phyloP scores from a whole-genome alignment of 176 grass and related monocot species.

The Stipa capillata region DNA sequence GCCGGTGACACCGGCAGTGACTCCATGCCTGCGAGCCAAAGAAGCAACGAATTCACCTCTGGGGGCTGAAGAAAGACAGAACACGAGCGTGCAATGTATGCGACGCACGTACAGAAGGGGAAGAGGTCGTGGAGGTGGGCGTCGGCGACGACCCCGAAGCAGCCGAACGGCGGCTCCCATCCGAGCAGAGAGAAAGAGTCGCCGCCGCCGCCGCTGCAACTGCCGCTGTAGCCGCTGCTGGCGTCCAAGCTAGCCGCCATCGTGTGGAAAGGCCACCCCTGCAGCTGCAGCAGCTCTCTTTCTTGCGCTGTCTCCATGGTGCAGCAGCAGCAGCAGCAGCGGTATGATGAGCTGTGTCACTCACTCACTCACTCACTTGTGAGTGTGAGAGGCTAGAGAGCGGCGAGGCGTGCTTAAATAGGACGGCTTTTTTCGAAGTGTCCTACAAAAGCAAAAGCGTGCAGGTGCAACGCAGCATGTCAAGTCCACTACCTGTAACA shows the following conservation, averaged over 20 bases:
- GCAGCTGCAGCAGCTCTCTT: conserved; percentile 31
- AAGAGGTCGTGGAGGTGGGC: conserved; percentile 50
- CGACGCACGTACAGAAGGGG: conserved; percentile 40
- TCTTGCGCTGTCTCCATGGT: conserved; percentile 35
- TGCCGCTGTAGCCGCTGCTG: background rate
- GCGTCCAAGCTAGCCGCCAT: conserved; percentile 12
- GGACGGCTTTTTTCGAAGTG: conserved; percentile 32
- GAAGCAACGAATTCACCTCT: background rate
- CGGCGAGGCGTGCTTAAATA: conserved; percentile 55
- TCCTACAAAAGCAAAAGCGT: conserved; percentile 18
- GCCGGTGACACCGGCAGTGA: background rate
- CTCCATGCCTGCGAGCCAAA: conserved; percentile 27
- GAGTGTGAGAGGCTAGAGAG: background rate
- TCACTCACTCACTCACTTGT: background rate
- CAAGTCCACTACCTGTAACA: background rate
- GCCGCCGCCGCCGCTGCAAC: background rate
- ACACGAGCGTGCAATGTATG: background rate
- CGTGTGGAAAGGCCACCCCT: conserved; percentile 36
- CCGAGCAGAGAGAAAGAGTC: conserved; percentile 41
- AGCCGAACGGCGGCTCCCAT: conserved; percentile 39
- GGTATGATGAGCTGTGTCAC: background rate
- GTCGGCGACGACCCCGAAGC: conserved; percentile 27
- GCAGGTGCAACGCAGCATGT: background rate
- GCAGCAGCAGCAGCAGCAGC: background rate
- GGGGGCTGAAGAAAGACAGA: background rate